A percentile compares a stretch with the other conserved stretches of the same genome.
Evolutionary conservation across 2,329 filamentous ascomycete species (phyloP).

Genomic region (Exophiala aquamarina): DNA sequence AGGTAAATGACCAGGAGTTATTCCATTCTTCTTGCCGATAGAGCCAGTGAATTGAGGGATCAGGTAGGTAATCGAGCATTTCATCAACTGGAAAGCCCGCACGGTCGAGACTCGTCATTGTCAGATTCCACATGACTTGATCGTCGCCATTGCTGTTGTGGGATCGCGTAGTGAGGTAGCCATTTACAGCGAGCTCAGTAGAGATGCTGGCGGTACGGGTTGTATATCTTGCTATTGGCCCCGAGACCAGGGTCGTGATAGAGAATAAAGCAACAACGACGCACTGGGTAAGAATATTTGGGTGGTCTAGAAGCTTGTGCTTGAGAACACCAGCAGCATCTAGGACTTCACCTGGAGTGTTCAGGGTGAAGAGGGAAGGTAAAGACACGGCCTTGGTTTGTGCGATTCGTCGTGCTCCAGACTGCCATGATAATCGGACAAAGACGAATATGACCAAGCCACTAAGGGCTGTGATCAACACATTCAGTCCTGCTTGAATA

Average conservation of each 20-base stretch:
- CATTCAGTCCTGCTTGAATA: slow-evolving; percentile 17
- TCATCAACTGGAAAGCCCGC: slow-evolving; percentile 9
- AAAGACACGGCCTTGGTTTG: slow-evolving; percentile 5
- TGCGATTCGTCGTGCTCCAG: slow-evolving; percentile 1
- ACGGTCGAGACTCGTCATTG: slow-evolving; percentile 2
- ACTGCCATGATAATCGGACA: slow-evolving; percentile 9
- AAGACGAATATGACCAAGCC: slow-evolving; percentile 7
- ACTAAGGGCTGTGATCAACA: slow-evolving; percentile 11
- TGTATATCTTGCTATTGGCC: slow-evolving; percentile 14
- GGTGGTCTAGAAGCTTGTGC: slow-evolving; percentile 4
- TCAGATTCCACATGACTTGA: slow-evolving; percentile 3
- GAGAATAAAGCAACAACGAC: slow-evolving; percentile 6
- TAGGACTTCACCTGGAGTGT: slow-evolving; percentile 13
- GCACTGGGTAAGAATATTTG: slow-evolving; percentile 7
- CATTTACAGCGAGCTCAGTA: not conserved
- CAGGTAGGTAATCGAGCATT: slow-evolving; percentile 14
- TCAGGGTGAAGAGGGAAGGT: slow-evolving; percentile 8
- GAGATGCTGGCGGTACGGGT: not conserved
- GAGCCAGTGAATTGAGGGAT: slow-evolving; percentile 6
- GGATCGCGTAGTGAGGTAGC: slow-evolving; percentile 2
- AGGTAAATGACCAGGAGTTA: slow-evolving; percentile 12
- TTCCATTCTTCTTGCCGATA: slow-evolving; percentile 14
- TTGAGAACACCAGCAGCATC: slow-evolving; percentile 8
- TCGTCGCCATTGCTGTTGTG: not conserved
- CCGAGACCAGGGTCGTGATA: slow-evolving; percentile 2